Evolutionary conservation across 768 basidiomycete genomes (phyloP).

Genomic region (Scleroderma citrinum): DNA sequence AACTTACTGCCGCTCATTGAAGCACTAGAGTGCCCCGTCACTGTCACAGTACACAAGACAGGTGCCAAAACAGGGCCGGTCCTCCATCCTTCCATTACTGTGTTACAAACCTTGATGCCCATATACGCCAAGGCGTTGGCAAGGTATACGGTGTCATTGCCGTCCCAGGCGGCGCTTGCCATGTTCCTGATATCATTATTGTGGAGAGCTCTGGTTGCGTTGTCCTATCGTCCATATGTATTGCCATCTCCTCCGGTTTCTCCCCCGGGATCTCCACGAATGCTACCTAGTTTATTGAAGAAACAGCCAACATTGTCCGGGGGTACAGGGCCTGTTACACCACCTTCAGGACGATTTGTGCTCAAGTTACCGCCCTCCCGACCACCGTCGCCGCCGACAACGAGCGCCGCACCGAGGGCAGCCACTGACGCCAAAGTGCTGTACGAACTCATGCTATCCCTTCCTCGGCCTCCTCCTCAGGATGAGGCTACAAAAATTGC

Average conservation of each 20-base stretch:
- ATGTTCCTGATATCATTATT: conserved; percentile 66
- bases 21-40: conserved; percentile 48
- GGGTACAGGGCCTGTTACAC: conserved; percentile 49
- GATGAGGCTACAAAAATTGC: conserved; percentile 50
- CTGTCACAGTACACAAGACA: conserved; percentile 16
- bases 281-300: conserved; percentile 30
- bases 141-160: conserved; percentile 47
- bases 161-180: conserved; percentile 58
- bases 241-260: conserved; percentile 34
- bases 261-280: conserved; percentile 34
- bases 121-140: conserved; percentile 52
- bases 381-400: conserved; percentile 54
- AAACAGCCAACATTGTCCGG: conserved; percentile 35
- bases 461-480: conserved; percentile 56
- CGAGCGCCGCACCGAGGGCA: conserved; percentile 33
- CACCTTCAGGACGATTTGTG: conserved; percentile 52
- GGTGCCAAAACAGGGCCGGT: conserved; percentile 10
- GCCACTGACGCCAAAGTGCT: conserved; percentile 56
- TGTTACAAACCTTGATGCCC: conserved; percentile 56
- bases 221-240: conserved; percentile 48
- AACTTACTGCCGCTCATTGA: conserved; percentile 59
- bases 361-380: conserved; percentile 64
- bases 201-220: conserved; percentile 69
- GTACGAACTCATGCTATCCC: conserved; percentile 50
- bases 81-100: conserved; percentile 54